These are phyloP conservation scores for Larix sibirica DNA, from an alignment of 83 land plant genomes.

Conservation along the genomic window DNA sequence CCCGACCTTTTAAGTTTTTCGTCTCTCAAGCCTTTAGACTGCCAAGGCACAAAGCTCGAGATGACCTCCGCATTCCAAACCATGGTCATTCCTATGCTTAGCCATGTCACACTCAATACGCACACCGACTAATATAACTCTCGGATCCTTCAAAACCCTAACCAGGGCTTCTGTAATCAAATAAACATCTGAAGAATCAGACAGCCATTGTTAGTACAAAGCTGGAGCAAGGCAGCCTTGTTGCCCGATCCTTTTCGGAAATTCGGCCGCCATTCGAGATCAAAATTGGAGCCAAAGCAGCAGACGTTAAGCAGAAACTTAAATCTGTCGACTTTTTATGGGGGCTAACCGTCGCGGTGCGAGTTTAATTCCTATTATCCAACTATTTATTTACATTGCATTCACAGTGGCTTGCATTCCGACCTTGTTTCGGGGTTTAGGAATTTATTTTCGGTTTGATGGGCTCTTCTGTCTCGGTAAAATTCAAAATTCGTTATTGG, in stretches of 20 bases:
- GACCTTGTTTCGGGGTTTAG: too few species aligned
- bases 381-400: too few species aligned
- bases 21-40: slow-evolving; percentile 15
- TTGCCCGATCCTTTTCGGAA: slow-evolving; percentile 17
- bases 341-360: slow-evolving; percentile 57
- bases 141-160: slow-evolving; percentile 36
- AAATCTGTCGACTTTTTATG: slow-evolving; percentile 65
- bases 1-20: slow-evolving; percentile 30
- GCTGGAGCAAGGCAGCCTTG: slow-evolving; percentile 56
- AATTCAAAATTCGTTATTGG: too few species aligned
- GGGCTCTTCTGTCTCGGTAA: too few species aligned
- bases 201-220: slow-evolving; percentile 53
- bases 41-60: slow-evolving; percentile 48
- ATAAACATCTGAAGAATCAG: slow-evolving; percentile 57
- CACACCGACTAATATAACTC: slow-evolving; percentile 55
- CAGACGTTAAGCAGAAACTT: slow-evolving; percentile 22
- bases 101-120: slow-evolving; percentile 44
- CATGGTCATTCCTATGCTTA: slow-evolving; percentile 30
- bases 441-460: too few species aligned
- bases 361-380: not conserved
- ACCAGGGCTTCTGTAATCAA: slow-evolving; percentile 32
- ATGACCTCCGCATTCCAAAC: slow-evolving; percentile 26
- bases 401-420: too few species aligned
- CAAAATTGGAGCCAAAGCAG: slow-evolving; percentile 20
- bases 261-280: slow-evolving; percentile 69